These are phyloP conservation scores for Tricholoma terreum DNA, from an alignment of 768 basidiomycete species.

Conservation along the genomic window DNA sequence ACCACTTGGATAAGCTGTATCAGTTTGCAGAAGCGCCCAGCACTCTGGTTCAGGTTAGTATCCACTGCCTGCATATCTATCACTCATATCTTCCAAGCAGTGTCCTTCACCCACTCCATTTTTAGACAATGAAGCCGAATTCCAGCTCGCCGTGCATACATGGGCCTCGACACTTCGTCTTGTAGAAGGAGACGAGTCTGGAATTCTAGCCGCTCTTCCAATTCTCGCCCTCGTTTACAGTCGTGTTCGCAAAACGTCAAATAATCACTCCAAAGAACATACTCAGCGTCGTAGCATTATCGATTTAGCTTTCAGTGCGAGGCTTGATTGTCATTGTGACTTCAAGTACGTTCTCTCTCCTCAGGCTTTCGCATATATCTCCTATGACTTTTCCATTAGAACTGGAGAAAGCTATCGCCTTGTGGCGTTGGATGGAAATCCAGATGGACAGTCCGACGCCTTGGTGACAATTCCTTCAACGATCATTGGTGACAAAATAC, in stretches of 20 bases:
- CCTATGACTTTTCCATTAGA: not conserved
- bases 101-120: not conserved
- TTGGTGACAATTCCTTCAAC: no score
- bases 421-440: constrained; percentile 2
- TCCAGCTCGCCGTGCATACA: constrained; percentile 3
- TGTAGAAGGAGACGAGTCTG: no score
- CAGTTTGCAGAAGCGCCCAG: constrained; percentile 6
- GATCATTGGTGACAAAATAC: no score
- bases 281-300: constrained; percentile 5
- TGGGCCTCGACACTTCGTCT: no score
- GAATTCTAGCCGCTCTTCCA: constrained; percentile 2
- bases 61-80: not conserved
- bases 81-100: not conserved
- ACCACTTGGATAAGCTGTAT: constrained; percentile 5
- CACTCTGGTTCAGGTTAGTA: constrained; percentile 5
- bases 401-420: constrained; percentile 4
- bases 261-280: constrained; percentile 6
- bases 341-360: not conserved
- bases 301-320: not conserved
- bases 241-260: constrained; percentile 6
- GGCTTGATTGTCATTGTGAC: not conserved
- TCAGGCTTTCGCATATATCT: not conserved
- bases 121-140: constrained; percentile 3
- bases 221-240: constrained; percentile 5
- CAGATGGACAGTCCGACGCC: constrained; percentile 1